Conservation (phyloP, 768 basidiomycete species). For the Leccinum longicurvipes region DNA sequence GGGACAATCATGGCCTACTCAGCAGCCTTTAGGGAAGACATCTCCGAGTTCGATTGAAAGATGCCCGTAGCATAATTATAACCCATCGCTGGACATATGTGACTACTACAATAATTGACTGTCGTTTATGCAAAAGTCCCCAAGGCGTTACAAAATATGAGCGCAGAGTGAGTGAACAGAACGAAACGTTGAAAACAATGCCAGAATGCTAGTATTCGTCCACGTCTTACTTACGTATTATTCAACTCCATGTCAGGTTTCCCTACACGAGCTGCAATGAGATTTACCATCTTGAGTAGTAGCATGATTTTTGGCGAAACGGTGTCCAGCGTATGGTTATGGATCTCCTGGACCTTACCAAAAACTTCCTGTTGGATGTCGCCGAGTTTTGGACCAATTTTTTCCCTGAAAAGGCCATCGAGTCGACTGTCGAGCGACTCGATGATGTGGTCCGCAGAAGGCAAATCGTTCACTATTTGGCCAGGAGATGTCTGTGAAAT, state of each 20-base stretch:
- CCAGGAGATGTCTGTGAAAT: slow-evolving; percentile 26
- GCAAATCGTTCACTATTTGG: slow-evolving; percentile 14
- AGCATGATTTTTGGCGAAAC: slow-evolving; percentile 27
- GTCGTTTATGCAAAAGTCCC: not conserved
- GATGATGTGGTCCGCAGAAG: slow-evolving; percentile 30
- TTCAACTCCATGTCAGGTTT: slow-evolving; percentile 13
- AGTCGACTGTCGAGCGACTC: slow-evolving; percentile 25
- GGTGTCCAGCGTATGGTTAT: slow-evolving; percentile 20
- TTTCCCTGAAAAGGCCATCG: slow-evolving; percentile 24
- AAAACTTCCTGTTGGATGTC: slow-evolving; percentile 26
- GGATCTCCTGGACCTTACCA: slow-evolving; percentile 19
- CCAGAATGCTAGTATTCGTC: not conserved
- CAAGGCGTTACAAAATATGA: not conserved
- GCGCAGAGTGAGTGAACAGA: not conserved
- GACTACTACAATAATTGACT: slow-evolving; percentile 12
- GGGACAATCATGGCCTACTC: slow-evolving; percentile 88
- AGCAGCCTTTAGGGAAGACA: slow-evolving; percentile 76
- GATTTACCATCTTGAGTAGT: slow-evolving; percentile 30
- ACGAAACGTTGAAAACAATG: not conserved
- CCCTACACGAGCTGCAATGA: slow-evolving; percentile 26
- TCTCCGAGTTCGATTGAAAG: slow-evolving; percentile 71
- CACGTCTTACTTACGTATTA: slow-evolving; percentile 1
- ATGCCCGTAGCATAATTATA: not conserved
- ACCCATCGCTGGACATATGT: slow-evolving; percentile 12
- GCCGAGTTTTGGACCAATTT: slow-evolving; percentile 17